Evolutionary conservation across 164 flowering plant genomes (phyloP).

Genomic region (Dillenia suffruticosa): DNA sequence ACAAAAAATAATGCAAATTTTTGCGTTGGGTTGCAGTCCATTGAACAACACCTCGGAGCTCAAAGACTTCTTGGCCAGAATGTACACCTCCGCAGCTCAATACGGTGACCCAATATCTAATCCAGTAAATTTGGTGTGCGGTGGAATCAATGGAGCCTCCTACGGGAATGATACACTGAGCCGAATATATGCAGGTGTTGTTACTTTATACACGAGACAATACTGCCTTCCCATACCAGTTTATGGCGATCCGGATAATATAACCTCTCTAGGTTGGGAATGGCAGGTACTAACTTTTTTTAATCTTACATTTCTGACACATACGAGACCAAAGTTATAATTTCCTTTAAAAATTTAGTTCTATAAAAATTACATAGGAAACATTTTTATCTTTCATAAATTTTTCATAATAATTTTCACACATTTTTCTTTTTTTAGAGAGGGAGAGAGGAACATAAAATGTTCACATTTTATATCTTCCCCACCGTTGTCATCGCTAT

Average conservation of each 20-base stretch:
- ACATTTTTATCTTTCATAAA: not conserved
- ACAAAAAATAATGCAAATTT: not conserved
- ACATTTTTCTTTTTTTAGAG: not conserved
- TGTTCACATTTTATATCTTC: too few species aligned
- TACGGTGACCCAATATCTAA: constrained; percentile 25
- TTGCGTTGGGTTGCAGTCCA: constrained; percentile 14
- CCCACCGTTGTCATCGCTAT: too few species aligned
- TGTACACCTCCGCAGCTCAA: constrained; percentile 28
- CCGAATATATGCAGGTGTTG: constrained; percentile 26
- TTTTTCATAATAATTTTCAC: not conserved
- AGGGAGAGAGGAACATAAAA: too few species aligned
- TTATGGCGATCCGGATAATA: too few species aligned
- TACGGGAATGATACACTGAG: constrained; percentile 22
- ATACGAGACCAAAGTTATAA: too few species aligned
- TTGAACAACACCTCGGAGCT: constrained; percentile 21
- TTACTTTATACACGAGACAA: constrained; percentile 7
- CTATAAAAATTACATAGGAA: too few species aligned
- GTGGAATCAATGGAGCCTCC: constrained; percentile 32
- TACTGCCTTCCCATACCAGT: too few species aligned
- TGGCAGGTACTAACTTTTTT: too few species aligned
- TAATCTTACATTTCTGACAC: too few species aligned
- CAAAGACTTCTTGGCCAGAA: constrained; percentile 15
- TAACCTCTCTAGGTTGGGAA: too few species aligned
- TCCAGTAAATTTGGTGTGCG: constrained; percentile 21
- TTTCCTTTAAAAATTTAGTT: too few species aligned